Conservation (phyloP, 2,329 filamentous ascomycete genomes). For the Pseudopyricularia cyperi region DNA sequence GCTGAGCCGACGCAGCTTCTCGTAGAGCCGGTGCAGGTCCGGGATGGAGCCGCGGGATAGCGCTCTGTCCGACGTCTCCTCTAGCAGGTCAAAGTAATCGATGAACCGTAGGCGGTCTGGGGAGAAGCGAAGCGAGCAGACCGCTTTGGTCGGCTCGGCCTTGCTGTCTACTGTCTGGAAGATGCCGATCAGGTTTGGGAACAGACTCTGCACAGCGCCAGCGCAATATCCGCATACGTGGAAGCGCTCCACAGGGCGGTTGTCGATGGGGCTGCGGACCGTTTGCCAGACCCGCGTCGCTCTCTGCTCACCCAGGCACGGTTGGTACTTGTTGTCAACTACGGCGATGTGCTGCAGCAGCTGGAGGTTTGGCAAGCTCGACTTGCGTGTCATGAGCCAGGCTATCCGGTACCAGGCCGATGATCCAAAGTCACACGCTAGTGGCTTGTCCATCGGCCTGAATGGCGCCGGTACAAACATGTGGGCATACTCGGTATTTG, state of each 20-base stretch:
- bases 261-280: constrained; percentile 53
- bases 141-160: constrained; percentile 30
- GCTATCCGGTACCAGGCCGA: constrained; percentile 73
- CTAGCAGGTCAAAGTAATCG: constrained; percentile 45
- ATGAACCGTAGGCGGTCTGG: constrained; percentile 39
- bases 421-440: constrained; percentile 67
- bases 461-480: constrained; percentile 51
- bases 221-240: constrained; percentile 64
- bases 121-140: constrained; percentile 57
- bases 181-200: constrained; percentile 57
- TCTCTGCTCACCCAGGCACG: constrained; percentile 44
- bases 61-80: constrained; percentile 39
- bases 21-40: constrained; percentile 49
- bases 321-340: constrained; percentile 41
- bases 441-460: constrained; percentile 40
- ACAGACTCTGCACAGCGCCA: constrained; percentile 55
- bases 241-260: constrained; percentile 55
- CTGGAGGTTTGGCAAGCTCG: constrained; percentile 50
- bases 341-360: constrained; percentile 58
- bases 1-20: constrained; percentile 47
- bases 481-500: constrained; percentile 51
- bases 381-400: constrained; percentile 67
- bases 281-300: constrained; percentile 60
- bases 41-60: constrained; percentile 29
- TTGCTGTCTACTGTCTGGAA: constrained; percentile 43